Base-by-base conservation (phyloP, 2,329 filamentous ascomycete genomes). In the Eutypa lata region DNA sequence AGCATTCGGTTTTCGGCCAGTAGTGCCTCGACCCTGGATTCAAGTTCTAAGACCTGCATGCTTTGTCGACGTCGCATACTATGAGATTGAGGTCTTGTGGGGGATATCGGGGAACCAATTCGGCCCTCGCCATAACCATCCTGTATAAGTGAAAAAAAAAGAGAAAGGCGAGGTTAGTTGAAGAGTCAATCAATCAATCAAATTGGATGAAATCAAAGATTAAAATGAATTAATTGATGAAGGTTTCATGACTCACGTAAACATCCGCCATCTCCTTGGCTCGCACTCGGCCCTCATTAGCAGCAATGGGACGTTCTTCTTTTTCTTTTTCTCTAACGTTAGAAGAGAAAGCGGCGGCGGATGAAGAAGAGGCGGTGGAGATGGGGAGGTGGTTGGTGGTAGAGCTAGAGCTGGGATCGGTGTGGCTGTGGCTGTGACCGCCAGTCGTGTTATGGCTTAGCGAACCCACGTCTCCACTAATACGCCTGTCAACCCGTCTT, bases 1-100 rank as follows among this genome's bases (percentile, higher is more conserved):
- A 99, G 84, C 57, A 84, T 76, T 52, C 87, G 86, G 67, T 97
- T 97, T 70, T 99, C 93, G 21, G 87, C 85, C 40, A 88, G 78
- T 59, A 99, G 79, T 71, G 93, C 88, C 62, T 97, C 91, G 63
- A 99, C 82, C 65, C 83, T 85, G 55, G 83, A 80, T 76, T 97
- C 91, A 67, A 99, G 86, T 65, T 99, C 93, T 56, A 97, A 86
- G 51, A 93, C 86, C 75, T 97, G 93, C 87, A 97, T 93, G 80
- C 93, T 97, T 74, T 96, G 94, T 68, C 93, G 90, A 69, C 93
- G 92, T 64, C 93, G 92, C 83, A 99, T 89, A 78, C 91, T 97
- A 68, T 92, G 91, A 64, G 94, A 92, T 72, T 92, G 91, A 64
- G 94, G 92, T 73, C 93, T 87, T 62, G 91, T 96, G 51, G 94